phyloP scores from a whole-genome alignment of 2,329 filamentous ascomycete species.

The Aureobasidium leucospermi region DNA sequence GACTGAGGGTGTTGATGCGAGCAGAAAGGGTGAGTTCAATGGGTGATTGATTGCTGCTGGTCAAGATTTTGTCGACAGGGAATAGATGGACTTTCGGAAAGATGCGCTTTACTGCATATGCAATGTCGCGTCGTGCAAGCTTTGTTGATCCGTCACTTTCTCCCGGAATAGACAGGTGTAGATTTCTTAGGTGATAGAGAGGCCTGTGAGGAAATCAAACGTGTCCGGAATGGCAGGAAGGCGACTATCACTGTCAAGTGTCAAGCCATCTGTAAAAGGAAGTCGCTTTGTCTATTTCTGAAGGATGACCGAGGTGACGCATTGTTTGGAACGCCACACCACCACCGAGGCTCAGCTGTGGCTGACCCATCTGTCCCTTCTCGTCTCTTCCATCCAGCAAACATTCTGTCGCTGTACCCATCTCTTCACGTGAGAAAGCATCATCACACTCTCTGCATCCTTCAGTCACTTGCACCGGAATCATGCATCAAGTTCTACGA shows the following conservation, averaged over 20 bases:
- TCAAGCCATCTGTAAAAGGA: no score
- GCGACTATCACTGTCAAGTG: no score
- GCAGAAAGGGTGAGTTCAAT: not conserved
- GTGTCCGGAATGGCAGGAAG: not conserved
- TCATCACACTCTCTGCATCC: no score
- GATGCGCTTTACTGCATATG: constrained; percentile 10
- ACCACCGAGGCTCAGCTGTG: not conserved
- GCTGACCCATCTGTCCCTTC: not conserved
- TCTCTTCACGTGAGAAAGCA: not conserved
- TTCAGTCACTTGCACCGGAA: no score
- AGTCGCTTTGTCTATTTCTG: not conserved
- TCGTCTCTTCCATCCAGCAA: not conserved
- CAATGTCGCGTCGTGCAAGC: not conserved
- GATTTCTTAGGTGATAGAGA: not conserved
- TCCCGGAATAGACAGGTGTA: not conserved
- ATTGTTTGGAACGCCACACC: constrained; percentile 1
- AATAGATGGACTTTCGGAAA: not conserved
- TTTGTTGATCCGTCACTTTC: constrained; percentile 6
- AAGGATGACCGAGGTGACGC: not conserved
- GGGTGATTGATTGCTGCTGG: not conserved
- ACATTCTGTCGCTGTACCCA: not conserved
- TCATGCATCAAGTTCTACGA: no score
- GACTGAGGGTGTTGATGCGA: not conserved
- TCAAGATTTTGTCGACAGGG: not conserved
- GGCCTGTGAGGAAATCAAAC: not conserved